A percentile compares a stretch with the other conserved stretches of the same genome.
phyloP scores from a whole-genome alignment of 164 flowering plant genomes.

The Stephania japonica region DNA sequence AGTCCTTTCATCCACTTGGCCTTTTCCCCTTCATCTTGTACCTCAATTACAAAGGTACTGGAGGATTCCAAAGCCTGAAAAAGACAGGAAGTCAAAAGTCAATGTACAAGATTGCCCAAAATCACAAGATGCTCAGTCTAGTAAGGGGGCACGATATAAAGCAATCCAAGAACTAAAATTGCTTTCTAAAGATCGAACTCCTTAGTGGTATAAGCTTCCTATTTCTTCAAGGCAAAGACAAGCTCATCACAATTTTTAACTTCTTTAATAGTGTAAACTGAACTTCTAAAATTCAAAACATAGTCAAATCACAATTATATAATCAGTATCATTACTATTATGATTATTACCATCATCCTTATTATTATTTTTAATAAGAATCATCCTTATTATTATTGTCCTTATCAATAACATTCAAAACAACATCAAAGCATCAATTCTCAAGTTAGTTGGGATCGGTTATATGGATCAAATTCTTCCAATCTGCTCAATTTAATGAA shows the following conservation, averaged over 20 bases:
- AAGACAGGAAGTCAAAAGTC: constrained; percentile 2
- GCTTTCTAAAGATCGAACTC: background rate
- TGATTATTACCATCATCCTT: no score
- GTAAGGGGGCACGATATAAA: background rate
- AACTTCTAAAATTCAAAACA: no score
- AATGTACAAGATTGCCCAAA: background rate
- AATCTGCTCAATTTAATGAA: no score
- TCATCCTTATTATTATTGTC: no score
- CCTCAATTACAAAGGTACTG: constrained; percentile 71
- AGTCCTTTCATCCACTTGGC: constrained; percentile 76
- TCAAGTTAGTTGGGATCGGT: no score
- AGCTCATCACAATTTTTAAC: background rate
- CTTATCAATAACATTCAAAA: no score
- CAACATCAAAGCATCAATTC: no score
- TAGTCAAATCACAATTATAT: no score
- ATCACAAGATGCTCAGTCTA: background rate
- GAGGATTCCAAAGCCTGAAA: constrained; percentile 86
- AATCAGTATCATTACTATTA: no score
- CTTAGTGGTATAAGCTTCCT: background rate
- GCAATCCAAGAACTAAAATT: background rate
- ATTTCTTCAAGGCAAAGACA: background rate
- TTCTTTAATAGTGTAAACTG: background rate
- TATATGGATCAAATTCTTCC: no score
- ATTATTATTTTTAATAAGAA: no score
- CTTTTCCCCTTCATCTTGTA: constrained; percentile 64